Conservation (phyloP, 208 protist species). For the Acanthamoeba healyi region DNA sequence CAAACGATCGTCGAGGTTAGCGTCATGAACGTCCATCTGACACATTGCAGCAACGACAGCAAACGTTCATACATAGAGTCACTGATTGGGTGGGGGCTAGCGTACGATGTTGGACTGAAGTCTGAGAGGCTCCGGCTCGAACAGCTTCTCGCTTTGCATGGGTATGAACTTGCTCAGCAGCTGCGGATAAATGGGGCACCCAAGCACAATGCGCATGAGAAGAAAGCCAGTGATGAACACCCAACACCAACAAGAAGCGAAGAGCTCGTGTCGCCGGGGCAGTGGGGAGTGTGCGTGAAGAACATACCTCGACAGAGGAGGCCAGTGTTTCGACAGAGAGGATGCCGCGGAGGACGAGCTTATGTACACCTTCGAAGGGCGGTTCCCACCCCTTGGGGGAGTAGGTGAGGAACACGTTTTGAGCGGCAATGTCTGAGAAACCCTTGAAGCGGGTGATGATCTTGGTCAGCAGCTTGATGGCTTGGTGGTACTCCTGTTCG, state of each 20-base stretch:
- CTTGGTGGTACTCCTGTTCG: conserved; percentile 72
- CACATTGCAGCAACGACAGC: too few relatives aligned
- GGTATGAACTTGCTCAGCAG: conserved; percentile 68
- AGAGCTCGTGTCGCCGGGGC: too few relatives aligned
- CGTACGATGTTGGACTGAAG: conserved; percentile 56
- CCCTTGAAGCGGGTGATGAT: conserved; percentile 69
- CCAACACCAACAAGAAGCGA: neutral
- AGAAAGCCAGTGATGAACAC: neutral
- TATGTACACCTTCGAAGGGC: conserved; percentile 14
- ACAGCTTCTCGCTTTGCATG: conserved; percentile 66
- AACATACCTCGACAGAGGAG: neutral
- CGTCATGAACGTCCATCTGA: too few relatives aligned
- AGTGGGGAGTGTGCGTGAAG: neutral
- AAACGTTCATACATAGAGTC: too few relatives aligned
- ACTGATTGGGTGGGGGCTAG: neutral
- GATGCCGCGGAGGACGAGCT: conserved; percentile 39
- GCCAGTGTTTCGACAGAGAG: conserved; percentile 39
- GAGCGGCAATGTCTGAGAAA: conserved; percentile 63
- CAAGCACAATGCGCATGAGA: neutral
- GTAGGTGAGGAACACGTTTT: conserved; percentile 72
- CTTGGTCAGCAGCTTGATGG: conserved; percentile 71
- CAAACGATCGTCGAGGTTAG: neutral
- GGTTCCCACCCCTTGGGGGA: conserved; percentile 66
- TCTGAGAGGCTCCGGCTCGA: conserved; percentile 56
- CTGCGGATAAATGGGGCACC: neutral